These are phyloP conservation scores for Amorphotheca resinae DNA, from an alignment of 495 filamentous ascomycete genomes.

Conservation along the genomic window DNA sequence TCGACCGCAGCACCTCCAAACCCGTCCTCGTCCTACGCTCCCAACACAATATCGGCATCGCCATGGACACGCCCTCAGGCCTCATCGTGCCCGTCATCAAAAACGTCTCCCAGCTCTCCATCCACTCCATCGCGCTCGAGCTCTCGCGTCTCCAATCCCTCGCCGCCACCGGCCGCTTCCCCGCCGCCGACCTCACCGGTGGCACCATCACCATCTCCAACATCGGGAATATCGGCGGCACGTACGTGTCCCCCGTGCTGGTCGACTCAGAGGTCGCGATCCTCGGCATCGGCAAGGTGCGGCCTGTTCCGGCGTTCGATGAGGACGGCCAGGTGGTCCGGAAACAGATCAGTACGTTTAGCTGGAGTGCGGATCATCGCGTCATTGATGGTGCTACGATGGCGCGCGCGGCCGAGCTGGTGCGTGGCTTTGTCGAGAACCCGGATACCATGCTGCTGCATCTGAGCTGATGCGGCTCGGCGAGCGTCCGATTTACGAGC, in stretches of 20 bases:
- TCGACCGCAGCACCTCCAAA: constrained; percentile 33
- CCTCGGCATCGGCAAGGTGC: constrained; percentile 73
- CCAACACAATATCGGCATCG: constrained; percentile 90
- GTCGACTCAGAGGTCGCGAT: constrained; percentile 84
- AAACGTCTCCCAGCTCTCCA: constrained; percentile 60
- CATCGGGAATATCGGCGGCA: constrained; percentile 92
- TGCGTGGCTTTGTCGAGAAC: constrained; percentile 65
- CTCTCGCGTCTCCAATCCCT: constrained; percentile 58
- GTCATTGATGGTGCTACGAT: constrained; percentile 91
- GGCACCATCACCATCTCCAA: constrained; percentile 95
- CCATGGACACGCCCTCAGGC: constrained; percentile 85
- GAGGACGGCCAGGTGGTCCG: constrained; percentile 39
- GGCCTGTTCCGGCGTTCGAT: constrained; percentile 57
- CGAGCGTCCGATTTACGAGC: background rate
- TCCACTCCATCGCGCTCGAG: constrained; percentile 66
- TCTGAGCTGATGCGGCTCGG: constrained; percentile 24
- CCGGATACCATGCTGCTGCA: constrained; percentile 71
- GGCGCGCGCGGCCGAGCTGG: constrained; percentile 74
- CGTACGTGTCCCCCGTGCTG: constrained; percentile 83
- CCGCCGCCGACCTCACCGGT: constrained; percentile 62
- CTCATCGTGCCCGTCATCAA: constrained; percentile 92
- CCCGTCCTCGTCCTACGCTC: constrained; percentile 62
- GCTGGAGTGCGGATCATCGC: constrained; percentile 94
- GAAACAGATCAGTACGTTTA: constrained; percentile 68
- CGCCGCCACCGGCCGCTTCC: constrained; percentile 61